A percentile compares a stretch with the other conserved stretches of the same genome.
These are phyloP conservation scores for Calonectria fujianensis DNA, from an alignment of 2,329 filamentous ascomycete species.

Conservation along the genomic window DNA sequence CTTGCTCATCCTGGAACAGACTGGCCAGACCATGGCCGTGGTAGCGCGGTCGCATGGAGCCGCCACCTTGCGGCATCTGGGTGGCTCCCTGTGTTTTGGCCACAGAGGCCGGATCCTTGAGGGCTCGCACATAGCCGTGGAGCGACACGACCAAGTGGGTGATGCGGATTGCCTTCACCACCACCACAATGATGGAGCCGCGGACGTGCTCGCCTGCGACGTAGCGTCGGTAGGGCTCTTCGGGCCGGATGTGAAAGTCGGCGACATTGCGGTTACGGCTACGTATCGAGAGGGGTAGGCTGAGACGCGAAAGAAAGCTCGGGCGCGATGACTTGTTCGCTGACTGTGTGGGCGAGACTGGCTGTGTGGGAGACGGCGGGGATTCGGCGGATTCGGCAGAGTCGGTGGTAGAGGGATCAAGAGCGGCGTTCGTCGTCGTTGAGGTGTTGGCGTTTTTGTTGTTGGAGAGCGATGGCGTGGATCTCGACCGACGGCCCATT, in stretches of 20 bases:
- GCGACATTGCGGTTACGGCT: conserved; percentile 78
- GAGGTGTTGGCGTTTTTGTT: conserved; percentile 64
- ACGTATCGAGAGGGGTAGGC: conserved; percentile 69
- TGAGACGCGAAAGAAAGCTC: conserved; percentile 71
- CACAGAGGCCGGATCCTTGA: conserved; percentile 79
- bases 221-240: conserved; percentile 87
- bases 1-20: conserved; percentile 88
- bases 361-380: conserved; percentile 54
- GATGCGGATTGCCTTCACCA: conserved; percentile 84
- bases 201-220: conserved; percentile 83
- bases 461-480: conserved; percentile 61
- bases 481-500: conserved; percentile 55
- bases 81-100: conserved; percentile 69
- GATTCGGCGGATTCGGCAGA: conserved; percentile 60
- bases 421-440: conserved; percentile 55
- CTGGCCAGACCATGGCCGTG: conserved; percentile 87
- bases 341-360: conserved; percentile 51
- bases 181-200: conserved; percentile 82
- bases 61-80: conserved; percentile 62
- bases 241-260: conserved; percentile 86
- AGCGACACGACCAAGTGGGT: conserved; percentile 87
- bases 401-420: conserved; percentile 61
- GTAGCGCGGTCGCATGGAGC: conserved; percentile 71
- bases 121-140: conserved; percentile 87
- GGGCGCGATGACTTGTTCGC: conserved; percentile 55